Percentiles rank a stretch among this genome's conserved stretches.
Conservation (phyloP, 768 basidiomycete genomes). For the Mycena crocata region DNA sequence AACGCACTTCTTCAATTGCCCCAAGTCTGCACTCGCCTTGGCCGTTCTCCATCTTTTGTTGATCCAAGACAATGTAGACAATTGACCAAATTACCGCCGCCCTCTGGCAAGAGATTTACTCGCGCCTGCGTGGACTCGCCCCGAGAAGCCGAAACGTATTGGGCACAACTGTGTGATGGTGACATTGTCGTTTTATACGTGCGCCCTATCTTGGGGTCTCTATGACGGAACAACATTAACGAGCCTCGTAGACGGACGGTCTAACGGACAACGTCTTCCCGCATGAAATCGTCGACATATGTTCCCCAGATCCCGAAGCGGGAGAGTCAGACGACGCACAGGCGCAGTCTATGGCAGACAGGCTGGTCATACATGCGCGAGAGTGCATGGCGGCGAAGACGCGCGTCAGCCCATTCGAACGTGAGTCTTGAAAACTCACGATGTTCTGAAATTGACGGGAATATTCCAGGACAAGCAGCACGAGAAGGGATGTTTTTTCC, state of each 20-base stretch:
- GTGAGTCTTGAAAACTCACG: slow-evolving; percentile 40
- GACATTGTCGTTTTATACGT: slow-evolving; percentile 34
- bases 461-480: slow-evolving; percentile 23
- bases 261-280: slow-evolving; percentile 33
- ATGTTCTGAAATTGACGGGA: background rate
- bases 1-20: slow-evolving; percentile 34
- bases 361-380: slow-evolving; percentile 62
- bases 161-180: slow-evolving; percentile 26
- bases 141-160: slow-evolving; percentile 31
- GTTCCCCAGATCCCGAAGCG: slow-evolving; percentile 46
- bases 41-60: slow-evolving; percentile 15
- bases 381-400: slow-evolving; percentile 61
- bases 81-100: slow-evolving; percentile 38
- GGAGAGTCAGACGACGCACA: slow-evolving; percentile 40
- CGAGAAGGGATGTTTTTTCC: slow-evolving; percentile 35
- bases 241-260: slow-evolving; percentile 27
- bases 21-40: slow-evolving; percentile 22
- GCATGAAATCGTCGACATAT: slow-evolving; percentile 33
- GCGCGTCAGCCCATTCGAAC: slow-evolving; percentile 63
- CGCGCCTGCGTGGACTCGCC: slow-evolving; percentile 34
- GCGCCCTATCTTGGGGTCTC: background rate
- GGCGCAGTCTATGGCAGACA: slow-evolving; percentile 64
- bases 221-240: background rate
- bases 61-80: slow-evolving; percentile 27
- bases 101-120: slow-evolving; percentile 29